These are phyloP conservation scores for Xylaria sp. DNA, from an alignment of 2,329 filamentous ascomycete species.

Conservation along the genomic window DNA sequence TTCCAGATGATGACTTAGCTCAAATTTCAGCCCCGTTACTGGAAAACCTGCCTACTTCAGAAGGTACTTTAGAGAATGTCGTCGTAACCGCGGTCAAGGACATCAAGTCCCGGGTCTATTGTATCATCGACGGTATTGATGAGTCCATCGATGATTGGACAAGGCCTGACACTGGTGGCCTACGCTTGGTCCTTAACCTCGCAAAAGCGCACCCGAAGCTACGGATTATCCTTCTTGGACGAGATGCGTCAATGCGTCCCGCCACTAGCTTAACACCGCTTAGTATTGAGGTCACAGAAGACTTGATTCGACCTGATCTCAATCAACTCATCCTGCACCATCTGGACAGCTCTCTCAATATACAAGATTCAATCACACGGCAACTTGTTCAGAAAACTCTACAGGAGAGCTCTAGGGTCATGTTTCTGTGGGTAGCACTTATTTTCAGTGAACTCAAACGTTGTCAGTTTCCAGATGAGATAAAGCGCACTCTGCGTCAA, in stretches of 20 bases:
- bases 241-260: too few species aligned
- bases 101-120: conserved; percentile 22
- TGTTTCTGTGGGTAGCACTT: conserved; percentile 32
- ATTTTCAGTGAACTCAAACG: conserved; percentile 30
- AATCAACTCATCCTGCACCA: too few species aligned
- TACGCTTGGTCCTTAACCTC: conserved; percentile 15
- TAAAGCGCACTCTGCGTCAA: too few species aligned
- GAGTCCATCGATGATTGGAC: conserved; percentile 31
- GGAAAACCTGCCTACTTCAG: too few species aligned
- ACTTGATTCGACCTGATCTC: too few species aligned
- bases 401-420: conserved; percentile 19
- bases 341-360: too few species aligned
- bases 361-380: conserved; percentile 3
- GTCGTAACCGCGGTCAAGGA: neutral
- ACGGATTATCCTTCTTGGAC: too few species aligned
- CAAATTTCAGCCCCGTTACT: neutral
- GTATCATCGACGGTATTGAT: conserved; percentile 31
- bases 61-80: too few species aligned
- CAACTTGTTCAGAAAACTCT: conserved; percentile 22
- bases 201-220: too few species aligned
- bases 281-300: too few species aligned
- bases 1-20: conserved; percentile 20
- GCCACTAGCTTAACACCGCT: too few species aligned
- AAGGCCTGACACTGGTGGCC: neutral
- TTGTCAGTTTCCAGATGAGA: conserved; percentile 10